Conservation (phyloP, 129 eudicot genomes). For the Dittrichia graveolens region DNA sequence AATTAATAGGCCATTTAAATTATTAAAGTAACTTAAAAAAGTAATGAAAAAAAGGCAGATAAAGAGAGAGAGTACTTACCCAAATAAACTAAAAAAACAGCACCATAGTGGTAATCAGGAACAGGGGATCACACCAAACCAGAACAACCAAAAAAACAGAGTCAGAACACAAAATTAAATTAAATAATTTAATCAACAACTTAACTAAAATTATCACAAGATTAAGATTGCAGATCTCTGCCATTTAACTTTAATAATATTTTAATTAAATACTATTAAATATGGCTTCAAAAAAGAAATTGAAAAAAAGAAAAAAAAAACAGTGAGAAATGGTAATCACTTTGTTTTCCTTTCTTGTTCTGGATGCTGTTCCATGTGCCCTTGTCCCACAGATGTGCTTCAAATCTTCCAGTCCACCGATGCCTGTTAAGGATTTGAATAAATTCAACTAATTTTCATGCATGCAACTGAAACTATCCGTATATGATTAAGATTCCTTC, state of each 20-base stretch:
- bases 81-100: constrained; percentile 66
- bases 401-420: constrained; percentile 89
- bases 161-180: constrained; percentile 44
- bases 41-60: constrained; percentile 2
- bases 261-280: neutral
- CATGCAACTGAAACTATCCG: constrained; percentile 32
- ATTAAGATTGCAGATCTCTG: constrained; percentile 60
- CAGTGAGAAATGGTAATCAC: constrained; percentile 40
- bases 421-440: constrained; percentile 53
- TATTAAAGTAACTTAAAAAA: constrained; percentile 22
- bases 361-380: constrained; percentile 79
- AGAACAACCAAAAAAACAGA: constrained; percentile 43
- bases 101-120: constrained; percentile 37
- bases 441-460: constrained; percentile 23
- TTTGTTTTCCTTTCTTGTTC: constrained; percentile 89
- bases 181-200: constrained; percentile 28
- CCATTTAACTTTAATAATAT: constrained; percentile 32
- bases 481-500: neutral
- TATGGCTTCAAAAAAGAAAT: constrained; percentile 6
- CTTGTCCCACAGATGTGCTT: constrained; percentile 98
- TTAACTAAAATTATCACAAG: constrained; percentile 22
- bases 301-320: constrained; percentile 18
- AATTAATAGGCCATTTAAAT: constrained; percentile 7
- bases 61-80: constrained; percentile 50
- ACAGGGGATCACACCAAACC: constrained; percentile 52